Base-by-base conservation (phyloP, 192 early-diverging fungal species). In the Spizellomyces punctatus region DNA sequence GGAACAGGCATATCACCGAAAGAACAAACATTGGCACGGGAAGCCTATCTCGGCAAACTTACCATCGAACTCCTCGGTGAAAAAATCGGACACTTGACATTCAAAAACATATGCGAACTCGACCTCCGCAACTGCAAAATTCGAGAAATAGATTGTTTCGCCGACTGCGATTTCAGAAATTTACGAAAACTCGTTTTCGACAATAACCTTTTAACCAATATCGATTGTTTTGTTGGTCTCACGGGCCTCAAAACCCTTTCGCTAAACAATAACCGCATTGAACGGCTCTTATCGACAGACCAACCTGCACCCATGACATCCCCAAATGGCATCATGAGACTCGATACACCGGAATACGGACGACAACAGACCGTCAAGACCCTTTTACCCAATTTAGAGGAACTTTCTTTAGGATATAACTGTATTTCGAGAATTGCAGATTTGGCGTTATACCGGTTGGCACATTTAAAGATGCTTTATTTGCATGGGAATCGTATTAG, bases 61-160 rank as follows among this genome's bases (percentile, higher is more conserved):
- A 88, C 87, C 10, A 74, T 84, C 2, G 87, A 88, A 66, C 82
- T 88, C 16, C 72, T 88, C 6, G 83, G 80, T 5, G 83, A 86
- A 67, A 85, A 88, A 63, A 82, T 88, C 57, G 87, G 87, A 2
- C 85, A 88, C 50, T 78, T 79, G 44, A 69, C 75, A 12, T 86
- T 88, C 75, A 76, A 80, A 52, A 78, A 74, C 48, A 88, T 88
- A 43, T 77, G 77, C 46, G 86, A 88, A 58, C 79, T 88, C 2
- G 87, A 88, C 66, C 74, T 88, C 19, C 76, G 85, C 14, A 88
- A 88, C 66, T 88, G 85, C 80, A 88, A 86, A 56, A 86, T 88
- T 47, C 75, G 80, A 10, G 84, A 88, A 59, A 79, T 88, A 41
- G 84, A 88, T 64, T 88, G 87, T 64, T 85, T 88, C 50, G 50